These are phyloP conservation scores for Kwoniella bestiolae DNA, from an alignment of 768 basidiomycete species.

Conservation along the genomic window DNA sequence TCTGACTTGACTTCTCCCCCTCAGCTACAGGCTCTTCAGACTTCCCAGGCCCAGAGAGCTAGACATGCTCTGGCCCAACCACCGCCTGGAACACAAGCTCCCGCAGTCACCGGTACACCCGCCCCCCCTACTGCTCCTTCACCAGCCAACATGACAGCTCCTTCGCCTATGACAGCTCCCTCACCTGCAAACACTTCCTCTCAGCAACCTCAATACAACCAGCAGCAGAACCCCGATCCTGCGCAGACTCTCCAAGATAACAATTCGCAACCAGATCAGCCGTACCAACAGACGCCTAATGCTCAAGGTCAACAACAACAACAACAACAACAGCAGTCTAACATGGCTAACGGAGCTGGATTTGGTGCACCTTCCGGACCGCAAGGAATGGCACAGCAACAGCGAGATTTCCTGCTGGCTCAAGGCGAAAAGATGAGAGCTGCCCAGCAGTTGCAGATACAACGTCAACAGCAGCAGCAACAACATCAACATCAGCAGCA, in stretches of 20 bases:
- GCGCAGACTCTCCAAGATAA: neutral
- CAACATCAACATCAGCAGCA: slow-evolving; percentile 21
- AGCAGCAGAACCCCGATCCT: neutral
- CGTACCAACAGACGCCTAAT: neutral
- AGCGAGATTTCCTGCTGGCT: slow-evolving; percentile 29
- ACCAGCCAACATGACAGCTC: slow-evolving; percentile 14
- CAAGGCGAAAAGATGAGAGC: slow-evolving; percentile 33
- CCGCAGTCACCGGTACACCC: slow-evolving; percentile 1
- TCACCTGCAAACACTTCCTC: slow-evolving; percentile 4
- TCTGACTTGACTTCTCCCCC: no score
- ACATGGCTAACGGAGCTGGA: slow-evolving; percentile 13
- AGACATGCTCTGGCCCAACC: slow-evolving; percentile 12
- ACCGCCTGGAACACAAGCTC: neutral
- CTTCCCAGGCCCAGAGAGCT: slow-evolving; percentile 30
- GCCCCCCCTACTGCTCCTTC: slow-evolving; percentile 17
- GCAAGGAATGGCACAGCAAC: slow-evolving; percentile 28
- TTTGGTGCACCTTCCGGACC: neutral
- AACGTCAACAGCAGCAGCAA: slow-evolving; percentile 20
- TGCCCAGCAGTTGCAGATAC: slow-evolving; percentile 23
- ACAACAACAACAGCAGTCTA: neutral
- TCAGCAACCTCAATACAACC: slow-evolving; percentile 8
- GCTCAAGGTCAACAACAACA: neutral
- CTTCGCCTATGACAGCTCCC: slow-evolving; percentile 20
- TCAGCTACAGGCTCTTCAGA: slow-evolving; percentile 40
- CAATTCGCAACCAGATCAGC: neutral